These are phyloP conservation scores for Nitzschia palea DNA, from an alignment of 108 stramenopile genomes.

Conservation along the genomic window DNA sequence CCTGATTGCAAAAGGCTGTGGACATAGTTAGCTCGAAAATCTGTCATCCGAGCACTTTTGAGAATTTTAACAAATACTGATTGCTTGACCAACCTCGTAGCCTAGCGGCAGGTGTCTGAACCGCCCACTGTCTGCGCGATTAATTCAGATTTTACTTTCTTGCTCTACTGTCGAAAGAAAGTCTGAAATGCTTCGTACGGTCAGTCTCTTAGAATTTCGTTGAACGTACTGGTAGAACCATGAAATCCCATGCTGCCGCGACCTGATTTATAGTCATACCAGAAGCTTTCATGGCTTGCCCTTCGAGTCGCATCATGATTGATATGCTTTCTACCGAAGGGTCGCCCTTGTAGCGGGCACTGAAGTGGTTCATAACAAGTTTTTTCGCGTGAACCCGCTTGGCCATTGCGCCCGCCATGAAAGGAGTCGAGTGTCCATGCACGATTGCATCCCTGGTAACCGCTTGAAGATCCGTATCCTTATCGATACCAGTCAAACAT, in stretches of 20 bases:
- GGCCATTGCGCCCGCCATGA: constrained; percentile 82
- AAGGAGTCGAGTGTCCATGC: constrained; percentile 87
- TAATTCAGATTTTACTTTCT: no score
- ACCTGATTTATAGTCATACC: constrained; percentile 57
- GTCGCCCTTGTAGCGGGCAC: constrained; percentile 83
- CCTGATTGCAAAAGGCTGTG: not conserved
- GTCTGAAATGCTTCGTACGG: no score
- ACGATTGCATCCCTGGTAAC: constrained; percentile 71
- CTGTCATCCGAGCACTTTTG: no score
- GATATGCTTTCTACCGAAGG: constrained; percentile 67
- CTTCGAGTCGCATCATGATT: constrained; percentile 83
- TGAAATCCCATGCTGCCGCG: constrained; percentile 87
- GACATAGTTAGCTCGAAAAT: no score
- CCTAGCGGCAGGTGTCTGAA: no score
- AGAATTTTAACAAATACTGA: no score
- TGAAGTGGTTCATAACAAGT: constrained; percentile 84
- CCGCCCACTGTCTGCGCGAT: no score
- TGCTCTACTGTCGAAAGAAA: no score
- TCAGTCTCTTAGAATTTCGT: no score
- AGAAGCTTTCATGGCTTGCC: constrained; percentile 74
- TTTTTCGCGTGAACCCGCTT: constrained; percentile 66
- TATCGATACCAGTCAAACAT: constrained; percentile 65
- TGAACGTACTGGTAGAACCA: constrained; percentile 61
- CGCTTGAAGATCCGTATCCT: constrained; percentile 48
- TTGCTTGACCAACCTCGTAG: no score